These are phyloP conservation scores for Hapsidospora chrysogenum DNA, from an alignment of 495 filamentous ascomycete genomes.

Conservation along the genomic window DNA sequence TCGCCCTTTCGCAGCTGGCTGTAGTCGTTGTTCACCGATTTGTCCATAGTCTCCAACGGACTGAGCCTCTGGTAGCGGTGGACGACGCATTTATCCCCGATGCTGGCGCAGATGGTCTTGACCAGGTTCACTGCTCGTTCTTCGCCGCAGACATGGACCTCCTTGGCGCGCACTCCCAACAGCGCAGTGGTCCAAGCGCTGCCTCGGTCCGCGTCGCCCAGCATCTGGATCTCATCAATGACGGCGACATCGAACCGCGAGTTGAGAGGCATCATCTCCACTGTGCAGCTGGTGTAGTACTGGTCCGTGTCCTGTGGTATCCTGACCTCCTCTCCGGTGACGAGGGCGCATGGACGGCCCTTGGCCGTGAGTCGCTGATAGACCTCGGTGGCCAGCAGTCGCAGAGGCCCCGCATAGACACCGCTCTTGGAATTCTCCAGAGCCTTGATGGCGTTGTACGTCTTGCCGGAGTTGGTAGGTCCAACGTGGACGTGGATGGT, in stretches of 20 bases:
- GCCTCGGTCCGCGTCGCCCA: slow-evolving; percentile 59
- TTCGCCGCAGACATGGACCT: slow-evolving; percentile 92
- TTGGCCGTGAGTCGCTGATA: slow-evolving; percentile 64
- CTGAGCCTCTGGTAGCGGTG: slow-evolving; percentile 72
- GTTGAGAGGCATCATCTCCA: slow-evolving; percentile 83
- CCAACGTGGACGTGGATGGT: slow-evolving; percentile 89
- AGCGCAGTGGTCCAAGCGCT: slow-evolving; percentile 97
- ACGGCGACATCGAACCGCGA: slow-evolving; percentile 68
- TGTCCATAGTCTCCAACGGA: slow-evolving; percentile 45
- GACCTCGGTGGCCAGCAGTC: slow-evolving; percentile 86
- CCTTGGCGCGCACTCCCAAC: slow-evolving; percentile 66
- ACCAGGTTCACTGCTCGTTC: slow-evolving; percentile 67
- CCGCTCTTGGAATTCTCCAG: slow-evolving; percentile 60
- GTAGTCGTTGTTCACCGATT: slow-evolving; percentile 45
- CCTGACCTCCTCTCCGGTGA: slow-evolving; percentile 83
- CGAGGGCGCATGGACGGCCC: slow-evolving; percentile 55
- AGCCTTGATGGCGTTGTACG: slow-evolving; percentile 82
- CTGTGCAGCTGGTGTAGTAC: slow-evolving; percentile 67
- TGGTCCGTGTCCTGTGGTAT: slow-evolving; percentile 29
- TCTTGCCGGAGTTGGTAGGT: slow-evolving; percentile 97
- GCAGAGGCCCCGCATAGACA: slow-evolving; percentile 80
- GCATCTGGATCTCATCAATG: slow-evolving; percentile 98
- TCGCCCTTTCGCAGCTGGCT: slow-evolving; percentile 68
- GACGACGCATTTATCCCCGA: slow-evolving; percentile 70
- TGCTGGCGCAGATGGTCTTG: slow-evolving; percentile 54